Conservation (phyloP, 2,329 filamentous ascomycete genomes). For the Botrytis squamosa region DNA sequence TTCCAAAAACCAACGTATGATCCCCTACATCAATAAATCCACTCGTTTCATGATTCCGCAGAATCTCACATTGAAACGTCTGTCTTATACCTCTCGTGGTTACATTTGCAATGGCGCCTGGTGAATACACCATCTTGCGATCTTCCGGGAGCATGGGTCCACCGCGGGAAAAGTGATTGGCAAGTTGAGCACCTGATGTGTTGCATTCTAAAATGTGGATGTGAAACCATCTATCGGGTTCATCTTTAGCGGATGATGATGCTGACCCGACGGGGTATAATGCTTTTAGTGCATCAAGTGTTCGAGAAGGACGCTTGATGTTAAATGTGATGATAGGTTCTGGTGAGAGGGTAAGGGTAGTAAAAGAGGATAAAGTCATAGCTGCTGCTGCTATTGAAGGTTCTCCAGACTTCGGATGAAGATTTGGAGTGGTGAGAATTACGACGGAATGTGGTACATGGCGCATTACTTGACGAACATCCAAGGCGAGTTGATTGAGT, state of each 20-base stretch:
- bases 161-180: conserved; percentile 33
- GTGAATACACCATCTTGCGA: not conserved
- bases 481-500: conserved; percentile 22
- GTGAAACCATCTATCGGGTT: not conserved
- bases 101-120: not conserved
- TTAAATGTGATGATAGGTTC: conserved; percentile 39
- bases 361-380: conserved; percentile 41
- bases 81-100: conserved; percentile 18
- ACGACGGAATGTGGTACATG: conserved; percentile 35
- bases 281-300: conserved; percentile 31
- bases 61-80: conserved; percentile 30
- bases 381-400: conserved; percentile 24
- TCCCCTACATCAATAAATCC: conserved; percentile 33
- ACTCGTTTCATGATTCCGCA: conserved; percentile 12
- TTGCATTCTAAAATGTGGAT: conserved; percentile 21
- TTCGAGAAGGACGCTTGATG: conserved; percentile 36
- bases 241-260: not conserved
- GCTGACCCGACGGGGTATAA: conserved; percentile 23
- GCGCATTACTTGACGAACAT: conserved; percentile 37
- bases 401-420: not conserved
- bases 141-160: conserved; percentile 12
- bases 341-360: conserved; percentile 35
- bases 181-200: conserved; percentile 28
- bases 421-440: conserved; percentile 31
- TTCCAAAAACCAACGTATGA: conserved; percentile 35